Base-by-base conservation (phyloP, 1,139 yeast genomes). In the Meyerozyma sp. region DNA sequence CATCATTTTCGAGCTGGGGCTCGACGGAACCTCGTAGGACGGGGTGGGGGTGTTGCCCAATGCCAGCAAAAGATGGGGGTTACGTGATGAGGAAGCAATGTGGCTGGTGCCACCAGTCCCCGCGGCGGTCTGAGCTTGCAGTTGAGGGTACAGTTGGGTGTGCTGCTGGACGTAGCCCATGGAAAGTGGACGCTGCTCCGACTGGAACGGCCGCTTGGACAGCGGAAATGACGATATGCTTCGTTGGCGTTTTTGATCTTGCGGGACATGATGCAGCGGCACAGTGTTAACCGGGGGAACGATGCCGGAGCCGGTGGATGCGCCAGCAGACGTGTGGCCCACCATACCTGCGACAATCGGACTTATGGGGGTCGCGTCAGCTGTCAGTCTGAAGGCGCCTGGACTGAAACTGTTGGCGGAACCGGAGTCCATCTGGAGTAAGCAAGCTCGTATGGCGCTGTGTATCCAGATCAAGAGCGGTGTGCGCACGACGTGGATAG, bases 21-120 rank as follows among this genome's bases (percentile, higher is more conserved):
- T 65, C 18, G 68, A 62, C 3, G 77, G 77, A 10, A 71, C 65
- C 30, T 71, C 77, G 53, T 68, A 70, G 11, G 74, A 64, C 14
- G 74, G 74, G 0, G 76, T 67, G 2, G 77, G 75, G 10, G 77
- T 71, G 44, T 67, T 68, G 5, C 32, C 37, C 26, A 34, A 21
- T 21, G 34, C 34, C 34, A 14, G 20, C 5, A 13, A 6, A 14
- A 13, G 34, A 16, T 30, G 34, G 34, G 34, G 34, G 25, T 9
- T 32, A 9, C 21, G 10, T 10, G 35, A 13, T 10, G 18, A 4
- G 16, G 18, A 9, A 10, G 18, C 21, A n/a, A 10, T 8, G 35
- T 16, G 20, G 21, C 10, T 32, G 21, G 16, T 16, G 35, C 35
- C 16, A 13, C 2, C 8, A 9, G 16, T 13, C 2, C 35, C 16